Evolutionary conservation across 805 yeast genomes (phyloP).

Genomic region (Lipomyces oligophaga): DNA sequence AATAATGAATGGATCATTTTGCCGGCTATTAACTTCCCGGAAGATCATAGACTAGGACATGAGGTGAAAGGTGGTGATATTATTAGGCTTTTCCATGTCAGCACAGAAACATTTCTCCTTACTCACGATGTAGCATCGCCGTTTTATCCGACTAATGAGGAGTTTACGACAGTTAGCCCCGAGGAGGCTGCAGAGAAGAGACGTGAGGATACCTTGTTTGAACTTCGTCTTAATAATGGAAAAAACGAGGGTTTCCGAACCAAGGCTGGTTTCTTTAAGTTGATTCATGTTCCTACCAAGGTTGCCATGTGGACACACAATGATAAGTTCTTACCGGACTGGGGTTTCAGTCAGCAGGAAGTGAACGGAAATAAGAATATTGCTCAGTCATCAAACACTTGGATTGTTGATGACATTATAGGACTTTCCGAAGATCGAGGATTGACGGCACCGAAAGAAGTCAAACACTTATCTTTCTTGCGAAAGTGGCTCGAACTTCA

Average conservation of each 20-base stretch:
- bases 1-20: constrained; percentile 86
- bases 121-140: constrained; percentile 98
- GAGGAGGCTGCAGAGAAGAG: constrained; percentile 56
- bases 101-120: constrained; percentile 71
- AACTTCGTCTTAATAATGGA: constrained; percentile 58
- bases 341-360: constrained; percentile 92
- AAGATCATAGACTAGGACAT: constrained; percentile 41
- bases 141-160: constrained; percentile 84
- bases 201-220: constrained; percentile 74
- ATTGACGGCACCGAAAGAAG: constrained; percentile 55
- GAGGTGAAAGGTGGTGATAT: constrained; percentile 66
- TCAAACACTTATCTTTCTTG: constrained; percentile 65
- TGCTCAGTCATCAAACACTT: constrained; percentile 60
- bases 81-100: constrained; percentile 75
- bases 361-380: constrained; percentile 90
- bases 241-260: constrained; percentile 58
- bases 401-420: constrained; percentile 71
- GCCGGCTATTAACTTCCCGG: constrained; percentile 53
- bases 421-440: constrained; percentile 60
- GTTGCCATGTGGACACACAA: constrained; percentile 91
- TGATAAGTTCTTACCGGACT: constrained; percentile 81
- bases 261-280: constrained; percentile 61
- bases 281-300: constrained; percentile 78
- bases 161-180: constrained; percentile 68
- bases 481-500: constrained; percentile 89